phyloP scores from a whole-genome alignment of 179 eudicot genomes.

The Spergularia azorica region DNA sequence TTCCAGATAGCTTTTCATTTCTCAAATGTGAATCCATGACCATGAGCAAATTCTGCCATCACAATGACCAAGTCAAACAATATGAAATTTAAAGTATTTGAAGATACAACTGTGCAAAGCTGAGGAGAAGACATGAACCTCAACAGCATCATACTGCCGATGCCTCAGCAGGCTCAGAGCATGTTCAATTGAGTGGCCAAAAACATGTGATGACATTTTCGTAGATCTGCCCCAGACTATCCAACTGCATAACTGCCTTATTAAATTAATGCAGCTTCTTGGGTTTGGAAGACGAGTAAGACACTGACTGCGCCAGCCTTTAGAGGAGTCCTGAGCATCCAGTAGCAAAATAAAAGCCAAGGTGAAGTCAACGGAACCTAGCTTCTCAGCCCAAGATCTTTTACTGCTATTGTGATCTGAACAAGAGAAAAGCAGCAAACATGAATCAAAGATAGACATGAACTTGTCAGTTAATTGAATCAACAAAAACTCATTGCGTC shows the following conservation, averaged over 20 bases:
- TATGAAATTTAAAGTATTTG: slow-evolving; percentile 2
- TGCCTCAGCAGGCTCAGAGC: slow-evolving; percentile 73
- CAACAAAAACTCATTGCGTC: too few species aligned
- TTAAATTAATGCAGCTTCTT: slow-evolving; percentile 46
- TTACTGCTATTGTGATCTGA: slow-evolving; percentile 56
- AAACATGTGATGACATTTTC: slow-evolving; percentile 48
- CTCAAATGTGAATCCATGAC: slow-evolving; percentile 65
- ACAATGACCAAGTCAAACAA: neutral
- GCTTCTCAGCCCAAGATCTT: slow-evolving; percentile 71
- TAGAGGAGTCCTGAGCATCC: slow-evolving; percentile 45
- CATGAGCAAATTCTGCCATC: slow-evolving; percentile 66
- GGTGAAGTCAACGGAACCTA: slow-evolving; percentile 80
- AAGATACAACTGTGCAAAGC: slow-evolving; percentile 2
- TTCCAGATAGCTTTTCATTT: slow-evolving; percentile 71
- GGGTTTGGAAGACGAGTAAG: slow-evolving; percentile 56
- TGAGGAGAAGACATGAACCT: slow-evolving; percentile 50
- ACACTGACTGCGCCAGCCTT: slow-evolving; percentile 38
- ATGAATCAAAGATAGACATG: neutral
- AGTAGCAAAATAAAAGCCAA: slow-evolving; percentile 65
- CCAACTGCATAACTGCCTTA: slow-evolving; percentile 80
- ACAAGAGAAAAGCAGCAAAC: slow-evolving; percentile 4
- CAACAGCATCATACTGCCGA: slow-evolving; percentile 79
- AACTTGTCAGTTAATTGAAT: too few species aligned
- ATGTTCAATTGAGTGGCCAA: slow-evolving; percentile 74
- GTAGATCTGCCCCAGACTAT: slow-evolving; percentile 75